phyloP scores from a whole-genome alignment of 257 asterid genomes.

The Jacaranda mimosifolia region DNA sequence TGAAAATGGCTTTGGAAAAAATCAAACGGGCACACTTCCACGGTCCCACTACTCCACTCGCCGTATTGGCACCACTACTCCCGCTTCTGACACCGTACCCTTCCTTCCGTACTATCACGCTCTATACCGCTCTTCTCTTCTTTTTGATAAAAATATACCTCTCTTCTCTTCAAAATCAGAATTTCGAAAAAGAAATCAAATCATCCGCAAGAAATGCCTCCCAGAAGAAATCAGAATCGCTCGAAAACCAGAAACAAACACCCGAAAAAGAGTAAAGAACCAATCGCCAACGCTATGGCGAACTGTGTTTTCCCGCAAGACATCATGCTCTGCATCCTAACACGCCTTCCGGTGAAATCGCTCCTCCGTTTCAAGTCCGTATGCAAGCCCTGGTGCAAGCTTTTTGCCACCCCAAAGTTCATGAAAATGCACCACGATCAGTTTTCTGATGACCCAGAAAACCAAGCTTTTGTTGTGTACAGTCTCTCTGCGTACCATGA shows the following conservation, averaged over 20 bases:
- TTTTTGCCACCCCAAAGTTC: neutral
- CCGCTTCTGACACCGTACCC: too few relatives aligned
- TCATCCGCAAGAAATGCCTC: neutral
- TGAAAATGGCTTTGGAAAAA: too few relatives aligned
- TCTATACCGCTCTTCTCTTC: too few relatives aligned
- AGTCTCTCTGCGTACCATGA: neutral
- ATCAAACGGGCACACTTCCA: too few relatives aligned
- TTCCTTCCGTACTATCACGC: too few relatives aligned
- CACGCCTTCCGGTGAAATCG: neutral
- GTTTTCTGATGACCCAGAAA: neutral
- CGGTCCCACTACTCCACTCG: too few relatives aligned
- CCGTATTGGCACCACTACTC: too few relatives aligned
- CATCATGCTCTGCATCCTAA: neutral
- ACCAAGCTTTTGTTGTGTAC: neutral
- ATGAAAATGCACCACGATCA: neutral
- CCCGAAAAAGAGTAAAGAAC: neutral
- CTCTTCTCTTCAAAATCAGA: too few relatives aligned
- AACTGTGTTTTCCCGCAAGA: neutral
- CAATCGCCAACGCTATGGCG: neutral
- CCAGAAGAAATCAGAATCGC: neutral
- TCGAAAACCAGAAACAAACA: neutral
- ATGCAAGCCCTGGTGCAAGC: neutral
- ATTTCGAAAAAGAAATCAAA: too few relatives aligned
- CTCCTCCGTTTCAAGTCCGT: constrained; percentile 5
- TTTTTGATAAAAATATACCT: too few relatives aligned